Percentiles rank a stretch among this genome's conserved stretches.
Evolutionary conservation across 1,284 basidiomycete species (phyloP).

Genomic region (Marasmius sp.): DNA sequence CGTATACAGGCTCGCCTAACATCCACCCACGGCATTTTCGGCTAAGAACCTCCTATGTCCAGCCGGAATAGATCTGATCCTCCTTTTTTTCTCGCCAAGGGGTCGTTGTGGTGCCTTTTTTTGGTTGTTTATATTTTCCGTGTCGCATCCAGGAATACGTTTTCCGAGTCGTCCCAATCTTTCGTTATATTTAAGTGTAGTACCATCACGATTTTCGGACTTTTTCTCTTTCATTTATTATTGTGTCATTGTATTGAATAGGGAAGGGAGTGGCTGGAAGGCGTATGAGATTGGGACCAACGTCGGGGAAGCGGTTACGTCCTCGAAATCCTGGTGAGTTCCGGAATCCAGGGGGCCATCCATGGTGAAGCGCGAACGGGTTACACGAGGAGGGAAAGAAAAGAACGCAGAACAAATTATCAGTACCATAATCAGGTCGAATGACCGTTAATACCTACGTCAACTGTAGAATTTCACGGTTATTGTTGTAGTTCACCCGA

Average conservation of each 20-base stretch:
- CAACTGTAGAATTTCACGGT: constrained; percentile 30
- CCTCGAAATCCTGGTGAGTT: constrained; percentile 20
- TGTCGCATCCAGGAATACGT: neutral
- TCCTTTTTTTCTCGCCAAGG: neutral
- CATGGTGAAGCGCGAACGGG: neutral
- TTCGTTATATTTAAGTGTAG: constrained; percentile 10
- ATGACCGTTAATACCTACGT: constrained; percentile 42
- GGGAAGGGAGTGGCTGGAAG: constrained; percentile 15
- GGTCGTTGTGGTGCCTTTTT: constrained; percentile 1
- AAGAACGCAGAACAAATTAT: constrained; percentile 13
- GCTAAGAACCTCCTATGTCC: constrained; percentile 16
- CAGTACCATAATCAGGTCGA: constrained; percentile 25
- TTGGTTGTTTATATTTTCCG: neutral
- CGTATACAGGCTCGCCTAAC: constrained; percentile 5
- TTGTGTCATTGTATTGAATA: constrained; percentile 13
- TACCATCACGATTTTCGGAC: constrained; percentile 14
- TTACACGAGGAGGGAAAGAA: neutral
- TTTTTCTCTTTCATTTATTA: constrained; percentile 4
- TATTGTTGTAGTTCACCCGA: constrained; percentile 6
- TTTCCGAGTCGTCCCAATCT: neutral
- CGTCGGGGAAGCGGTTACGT: constrained; percentile 15
- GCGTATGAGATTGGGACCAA: constrained; percentile 18
- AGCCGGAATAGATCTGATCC: constrained; percentile 11
- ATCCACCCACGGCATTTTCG: constrained; percentile 15
- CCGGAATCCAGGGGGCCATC: constrained; percentile 6